phyloP scores from a whole-genome alignment of 2,329 filamentous ascomycete genomes.

The Colletotrichum acutatum region DNA sequence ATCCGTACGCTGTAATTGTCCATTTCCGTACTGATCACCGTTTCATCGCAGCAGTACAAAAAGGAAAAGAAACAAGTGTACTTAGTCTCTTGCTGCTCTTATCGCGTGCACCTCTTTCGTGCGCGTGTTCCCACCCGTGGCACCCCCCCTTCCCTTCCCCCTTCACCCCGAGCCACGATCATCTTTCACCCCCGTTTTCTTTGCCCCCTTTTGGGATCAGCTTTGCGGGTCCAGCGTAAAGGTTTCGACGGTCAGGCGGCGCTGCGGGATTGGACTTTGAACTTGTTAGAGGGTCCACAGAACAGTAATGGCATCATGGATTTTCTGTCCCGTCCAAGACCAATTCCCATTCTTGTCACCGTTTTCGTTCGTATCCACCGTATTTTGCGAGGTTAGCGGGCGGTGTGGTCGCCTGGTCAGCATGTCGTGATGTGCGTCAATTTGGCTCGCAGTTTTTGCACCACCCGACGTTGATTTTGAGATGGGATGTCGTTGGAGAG shows the following conservation, averaged over 20 bases:
- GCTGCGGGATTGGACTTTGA: background rate
- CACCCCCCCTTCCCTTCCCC: background rate
- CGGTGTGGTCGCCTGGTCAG: background rate
- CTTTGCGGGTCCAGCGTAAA: background rate
- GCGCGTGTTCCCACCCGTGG: background rate
- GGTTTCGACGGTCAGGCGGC: background rate
- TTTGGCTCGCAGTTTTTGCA: background rate
- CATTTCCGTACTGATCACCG: background rate
- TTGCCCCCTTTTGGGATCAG: background rate
- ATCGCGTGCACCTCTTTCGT: background rate
- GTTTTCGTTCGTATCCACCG: background rate
- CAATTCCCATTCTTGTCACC: background rate
- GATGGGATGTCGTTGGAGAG: slow-evolving; percentile 32
- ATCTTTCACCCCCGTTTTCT: background rate
- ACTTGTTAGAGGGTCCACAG: background rate
- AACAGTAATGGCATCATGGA: background rate
- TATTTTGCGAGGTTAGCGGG: background rate
- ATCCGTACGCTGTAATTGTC: too few relatives aligned
- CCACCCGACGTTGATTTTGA: background rate
- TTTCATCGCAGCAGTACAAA: background rate
- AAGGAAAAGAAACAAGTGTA: background rate
- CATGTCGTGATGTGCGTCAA: background rate
- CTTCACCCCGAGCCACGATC: background rate
- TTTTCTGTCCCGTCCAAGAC: background rate
- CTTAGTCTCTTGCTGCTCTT: background rate